A percentile compares a stretch with the other conserved stretches of the same genome.
These are phyloP conservation scores for Grosmannia huntii DNA, from an alignment of 2,329 filamentous ascomycete genomes.

Conservation along the genomic window DNA sequence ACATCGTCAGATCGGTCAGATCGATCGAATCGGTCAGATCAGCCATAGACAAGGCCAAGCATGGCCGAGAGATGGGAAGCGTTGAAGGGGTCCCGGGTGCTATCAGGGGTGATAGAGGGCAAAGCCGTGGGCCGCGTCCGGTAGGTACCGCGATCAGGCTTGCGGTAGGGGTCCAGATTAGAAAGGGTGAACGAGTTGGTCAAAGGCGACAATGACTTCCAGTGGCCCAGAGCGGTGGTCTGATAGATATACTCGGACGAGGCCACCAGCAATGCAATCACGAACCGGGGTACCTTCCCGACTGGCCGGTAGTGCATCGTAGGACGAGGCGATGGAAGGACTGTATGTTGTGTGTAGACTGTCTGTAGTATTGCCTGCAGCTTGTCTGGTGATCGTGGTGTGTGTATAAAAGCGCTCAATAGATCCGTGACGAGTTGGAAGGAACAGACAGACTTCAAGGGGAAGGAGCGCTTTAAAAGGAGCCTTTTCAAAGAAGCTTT, in stretches of 20 bases:
- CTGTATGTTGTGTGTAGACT: no score
- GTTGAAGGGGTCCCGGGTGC: constrained; percentile 30
- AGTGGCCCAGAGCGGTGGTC: constrained; percentile 42
- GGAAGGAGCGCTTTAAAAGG: no score
- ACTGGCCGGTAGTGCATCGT: no score
- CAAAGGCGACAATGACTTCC: constrained; percentile 26
- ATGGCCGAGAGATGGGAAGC: constrained; percentile 44
- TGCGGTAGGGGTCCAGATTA: constrained; percentile 42
- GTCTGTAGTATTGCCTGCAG: no score
- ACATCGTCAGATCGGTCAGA: no score
- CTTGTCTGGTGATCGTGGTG: no score
- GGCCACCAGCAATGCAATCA: constrained; percentile 26
- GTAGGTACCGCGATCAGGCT: constrained; percentile 37
- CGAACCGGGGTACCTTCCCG: no score
- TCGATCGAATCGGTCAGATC: constrained; percentile 17
- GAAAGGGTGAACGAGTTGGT: constrained; percentile 21
- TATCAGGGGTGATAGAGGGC: constrained; percentile 28
- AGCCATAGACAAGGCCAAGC: constrained; percentile 45
- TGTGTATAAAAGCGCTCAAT: no score
- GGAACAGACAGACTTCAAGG: no score
- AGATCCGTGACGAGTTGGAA: no score
- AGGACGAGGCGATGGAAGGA: no score
- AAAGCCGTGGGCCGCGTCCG: constrained; percentile 15
- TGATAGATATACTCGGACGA: constrained; percentile 30
- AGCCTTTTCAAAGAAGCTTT: no score